These are phyloP conservation scores for Aristolochia contorta DNA, from an alignment of 164 flowering plant species.

Conservation along the genomic window DNA sequence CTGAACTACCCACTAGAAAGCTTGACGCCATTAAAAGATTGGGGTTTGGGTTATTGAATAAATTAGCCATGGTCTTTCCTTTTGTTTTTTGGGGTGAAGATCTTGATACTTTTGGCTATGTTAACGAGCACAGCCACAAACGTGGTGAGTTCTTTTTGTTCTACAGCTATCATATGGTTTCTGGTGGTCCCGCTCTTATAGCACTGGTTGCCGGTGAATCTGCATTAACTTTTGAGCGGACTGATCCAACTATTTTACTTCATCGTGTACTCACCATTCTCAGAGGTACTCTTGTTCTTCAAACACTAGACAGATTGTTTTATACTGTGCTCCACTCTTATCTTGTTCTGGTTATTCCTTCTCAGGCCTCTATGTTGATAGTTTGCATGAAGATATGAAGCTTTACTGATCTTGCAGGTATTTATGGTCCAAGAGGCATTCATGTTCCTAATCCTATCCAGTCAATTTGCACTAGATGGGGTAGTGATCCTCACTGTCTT, in stretches of 20 bases:
- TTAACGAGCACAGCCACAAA: slow-evolving; percentile 30
- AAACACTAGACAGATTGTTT: slow-evolving; percentile 12
- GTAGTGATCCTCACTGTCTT: slow-evolving; percentile 65
- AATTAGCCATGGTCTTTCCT: slow-evolving; percentile 92
- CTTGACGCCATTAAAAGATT: slow-evolving; percentile 74
- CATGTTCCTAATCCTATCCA: slow-evolving; percentile 87
- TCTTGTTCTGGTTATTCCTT: neutral
- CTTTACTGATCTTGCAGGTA: slow-evolving; percentile 39
- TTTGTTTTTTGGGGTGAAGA: slow-evolving; percentile 90
- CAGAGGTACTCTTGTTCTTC: slow-evolving; percentile 50
- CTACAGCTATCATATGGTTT: slow-evolving; percentile 81
- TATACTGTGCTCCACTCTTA: neutral
- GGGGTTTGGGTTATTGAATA: slow-evolving; percentile 90
- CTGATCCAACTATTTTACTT: slow-evolving; percentile 48
- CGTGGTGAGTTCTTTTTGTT: slow-evolving; percentile 92
- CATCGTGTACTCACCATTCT: slow-evolving; percentile 62
- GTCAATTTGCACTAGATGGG: slow-evolving; percentile 89
- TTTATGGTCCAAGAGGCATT: slow-evolving; percentile 68
- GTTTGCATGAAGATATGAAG: slow-evolving; percentile 3
- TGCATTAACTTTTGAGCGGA: slow-evolving; percentile 60
- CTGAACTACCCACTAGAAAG: slow-evolving; percentile 73
- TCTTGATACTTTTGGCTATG: slow-evolving; percentile 84
- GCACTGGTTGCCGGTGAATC: slow-evolving; percentile 97
- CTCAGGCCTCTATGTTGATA: neutral
- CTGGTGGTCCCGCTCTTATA: slow-evolving; percentile 80